Evolutionary conservation across 441 rosid genomes (phyloP), one percentile per base, ranked within the genome.

Genomic region (Raphanus hybrid): DNA sequence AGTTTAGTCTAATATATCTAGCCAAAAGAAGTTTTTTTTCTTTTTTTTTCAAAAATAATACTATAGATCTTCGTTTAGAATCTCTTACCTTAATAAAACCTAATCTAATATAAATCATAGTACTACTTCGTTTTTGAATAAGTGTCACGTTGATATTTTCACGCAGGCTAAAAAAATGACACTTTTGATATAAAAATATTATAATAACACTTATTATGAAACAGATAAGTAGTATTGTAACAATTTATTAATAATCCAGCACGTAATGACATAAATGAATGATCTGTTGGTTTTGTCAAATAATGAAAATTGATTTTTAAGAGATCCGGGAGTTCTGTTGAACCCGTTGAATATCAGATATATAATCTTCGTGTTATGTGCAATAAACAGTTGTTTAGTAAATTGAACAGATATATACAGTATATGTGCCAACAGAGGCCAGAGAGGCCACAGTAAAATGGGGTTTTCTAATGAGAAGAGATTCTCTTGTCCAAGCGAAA

Each of bases 221-320:
- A n/a, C n/a, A n/a, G n/a, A n/a, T n/a, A n/a, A n/a, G n/a, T 45
- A 11, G 52, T 45, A 50, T 50, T 15, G 20, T 70, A 32, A 5
- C 50, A 8, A 64, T 12, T 12, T 5, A 20, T n/a, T 18, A 55
- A 5, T 1, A 55, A n/a, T 43, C 59, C 27, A 55, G 35, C 71
- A 55, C 64, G 63, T 78, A 43, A 66, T 71, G 68, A 45, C 71
- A 66, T 58, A 59, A 71, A 27, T 70, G 58, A 64, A 70, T 71
- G 71, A 64, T 64, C 29, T 29, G 52, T 70, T 29, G 8, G 32
- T 7, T 71, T 58, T 58, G 43, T 72, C 73, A 59, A 37, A 48
- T 3, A 78, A 35, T 66, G 57, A 59, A 73, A 8, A 37, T 62
- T 68, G 74, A 78, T 78, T 27, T 70, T 18, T 54, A 29, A 11